Evolutionary conservation across 2,329 filamentous ascomycete species (phyloP), one percentile per base, ranked within the genome.

Genomic region (Lecanosticta acicola): DNA sequence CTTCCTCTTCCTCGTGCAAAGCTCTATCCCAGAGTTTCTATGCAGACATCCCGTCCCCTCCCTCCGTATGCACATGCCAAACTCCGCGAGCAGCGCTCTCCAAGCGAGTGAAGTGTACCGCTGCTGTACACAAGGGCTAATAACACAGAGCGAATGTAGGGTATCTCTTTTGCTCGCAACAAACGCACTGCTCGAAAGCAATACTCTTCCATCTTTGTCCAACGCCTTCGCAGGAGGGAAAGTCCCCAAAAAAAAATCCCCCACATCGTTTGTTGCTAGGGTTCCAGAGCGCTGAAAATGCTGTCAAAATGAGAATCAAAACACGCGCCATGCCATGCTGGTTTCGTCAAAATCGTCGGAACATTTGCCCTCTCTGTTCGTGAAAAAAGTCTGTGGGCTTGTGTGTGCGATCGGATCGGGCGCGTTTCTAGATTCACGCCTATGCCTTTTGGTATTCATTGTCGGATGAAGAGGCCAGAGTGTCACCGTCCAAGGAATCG

Each of bases 401-500:
- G 24, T 5, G 24, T 29, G 24, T 29, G 24, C 24, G 24, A 11
- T 29, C 24, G 24, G 24, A n/a, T n/a, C n/a, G n/a, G n/a, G n/a
- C n/a, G n/a, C n/a, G n/a, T 13, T n/a, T 13, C 4, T 34, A 4
- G 32, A 34, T 5, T 29, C 38, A 26, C 38, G 37, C 32, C 50
- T 58, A 58, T 50, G 54, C 49, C 50, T 58, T 58, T 41, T 54
- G 53, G 35, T 58, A 53, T 44, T 58, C 56, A 32, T 52, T 55
- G 40, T 58, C 56, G 32, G 56, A 57, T 32, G 48, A 51, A 4
- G 59, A 55, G 41, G 69, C 73, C 40, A 79, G 64, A 5, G 77
- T 79, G 41, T 79, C 76, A 40, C 76, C 75, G 56, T 79, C 77
- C 77, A 76, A 79, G 11, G 71, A 64, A 45, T 71, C 72, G 48